Base-by-base conservation (phyloP, 2,329 filamentous ascomycete species). In the Bisporella sp. region DNA sequence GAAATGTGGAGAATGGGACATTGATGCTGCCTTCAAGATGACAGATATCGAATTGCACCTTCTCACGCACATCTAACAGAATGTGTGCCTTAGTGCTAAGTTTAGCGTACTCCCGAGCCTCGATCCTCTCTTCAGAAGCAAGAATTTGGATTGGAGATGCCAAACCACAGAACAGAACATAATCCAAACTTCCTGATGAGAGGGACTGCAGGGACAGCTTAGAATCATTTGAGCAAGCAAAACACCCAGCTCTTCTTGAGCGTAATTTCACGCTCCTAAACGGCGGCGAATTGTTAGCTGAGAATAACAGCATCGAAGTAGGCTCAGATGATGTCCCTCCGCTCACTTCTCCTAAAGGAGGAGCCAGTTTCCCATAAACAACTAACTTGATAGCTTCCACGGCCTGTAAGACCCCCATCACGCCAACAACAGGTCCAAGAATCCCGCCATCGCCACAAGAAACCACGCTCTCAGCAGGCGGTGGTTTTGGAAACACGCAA, bases 401-500 rank as follows among this genome's bases (percentile, higher is more conserved):
- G 0, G 93, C 92, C 71, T 97, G 93, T 50, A 97, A 70, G 0
- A 96, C 84, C 6, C 93, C 93, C 89, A 99, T 96, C 0, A 83
- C 77, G 0, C 93, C 93, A 0, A 99, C 93, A 0, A 96, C 90
- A 0, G 93, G 91, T 0, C 93, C 93, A 1, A 99, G 63, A 6
- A 99, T 90, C 0, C 93, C 93, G 7, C 91, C 92, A 65, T 99
- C 93, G 40, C 91, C 89, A 62, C 93, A 99, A 53, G 85, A 89
- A 1, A 89, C 76, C 1, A 96, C 85, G 50, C 81, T 89, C 41
- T 87, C 87, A 0, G 88, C 80, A 0, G 92, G 90, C 0, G 93
- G 91, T 0, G 93, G 91, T 37, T 78, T 85, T 0, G 90, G 91
- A 60, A 96, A 99, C 9, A 97, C 79, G 64, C 93, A 99, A 41